These are phyloP conservation scores for Penicillium sp. DNA, from an alignment of 2,329 filamentous ascomycete species.

Conservation along the genomic window DNA sequence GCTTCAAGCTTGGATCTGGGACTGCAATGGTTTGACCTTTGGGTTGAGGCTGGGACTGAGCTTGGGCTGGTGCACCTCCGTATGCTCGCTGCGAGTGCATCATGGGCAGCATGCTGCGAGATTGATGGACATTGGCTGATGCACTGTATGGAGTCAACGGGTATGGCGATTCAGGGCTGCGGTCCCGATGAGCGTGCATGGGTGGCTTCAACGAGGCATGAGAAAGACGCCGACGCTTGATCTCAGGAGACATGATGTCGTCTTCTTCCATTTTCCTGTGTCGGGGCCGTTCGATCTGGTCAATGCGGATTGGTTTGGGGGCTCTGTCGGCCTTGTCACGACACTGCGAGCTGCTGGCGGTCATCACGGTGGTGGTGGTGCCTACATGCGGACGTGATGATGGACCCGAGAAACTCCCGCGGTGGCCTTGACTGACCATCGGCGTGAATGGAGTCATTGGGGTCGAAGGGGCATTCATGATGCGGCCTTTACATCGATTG, in stretches of 20 bases:
- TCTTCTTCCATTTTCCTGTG: constrained; percentile 41
- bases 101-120: constrained; percentile 54
- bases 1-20: constrained; percentile 57
- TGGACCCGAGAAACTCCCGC: constrained; percentile 40
- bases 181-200: constrained; percentile 43
- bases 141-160: constrained; percentile 54
- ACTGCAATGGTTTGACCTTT: constrained; percentile 48
- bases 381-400: constrained; percentile 39
- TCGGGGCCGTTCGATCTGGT: constrained; percentile 32
- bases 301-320: constrained; percentile 36
- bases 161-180: constrained; percentile 49
- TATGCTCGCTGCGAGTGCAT: constrained; percentile 61
- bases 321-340: constrained; percentile 30
- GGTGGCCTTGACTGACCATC: constrained; percentile 27
- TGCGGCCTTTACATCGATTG: constrained; percentile 54
- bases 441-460: constrained; percentile 51
- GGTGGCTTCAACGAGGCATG: constrained; percentile 47
- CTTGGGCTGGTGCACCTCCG: constrained; percentile 33
- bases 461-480: constrained; percentile 54
- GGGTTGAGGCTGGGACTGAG: constrained; percentile 38
- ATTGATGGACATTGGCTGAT: constrained; percentile 42
- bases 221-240: constrained; percentile 67
- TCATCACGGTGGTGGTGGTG: constrained; percentile 18
- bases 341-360: constrained; percentile 32
- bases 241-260: constrained; percentile 58